Percentiles rank a stretch among this genome's conserved stretches.
phyloP scores from a whole-genome alignment of 129 eudicot species.

The Saussurea involucrata region DNA sequence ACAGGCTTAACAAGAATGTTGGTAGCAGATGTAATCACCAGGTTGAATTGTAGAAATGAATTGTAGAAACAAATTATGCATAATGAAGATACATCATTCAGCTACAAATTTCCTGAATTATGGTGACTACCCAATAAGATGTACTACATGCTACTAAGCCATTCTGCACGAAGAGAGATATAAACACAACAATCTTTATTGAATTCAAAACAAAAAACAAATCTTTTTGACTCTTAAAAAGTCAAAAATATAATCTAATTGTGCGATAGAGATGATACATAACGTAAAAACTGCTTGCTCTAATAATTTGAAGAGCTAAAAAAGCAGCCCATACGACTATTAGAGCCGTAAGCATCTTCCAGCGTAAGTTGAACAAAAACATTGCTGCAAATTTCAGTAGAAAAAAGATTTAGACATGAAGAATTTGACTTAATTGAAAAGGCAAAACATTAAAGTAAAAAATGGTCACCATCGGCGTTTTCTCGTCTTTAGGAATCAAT shows the following conservation, averaged over 20 bases:
- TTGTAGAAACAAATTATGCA: too few species aligned
- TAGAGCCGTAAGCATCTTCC: too few species aligned
- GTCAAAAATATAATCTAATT: neutral
- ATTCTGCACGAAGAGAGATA: constrained; percentile 50
- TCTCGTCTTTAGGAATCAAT: constrained; percentile 58
- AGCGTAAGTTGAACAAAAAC: too few species aligned
- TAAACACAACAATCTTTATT: too few species aligned
- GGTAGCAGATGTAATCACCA: too few species aligned
- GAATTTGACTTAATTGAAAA: neutral
- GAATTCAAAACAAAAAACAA: neutral
- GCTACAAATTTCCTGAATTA: constrained; percentile 63
- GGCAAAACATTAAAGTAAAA: neutral
- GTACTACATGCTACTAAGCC: constrained; percentile 50
- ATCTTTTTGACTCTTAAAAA: neutral
- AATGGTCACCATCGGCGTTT: constrained; percentile 59
- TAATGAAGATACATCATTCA: neutral
- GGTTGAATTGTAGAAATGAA: too few species aligned
- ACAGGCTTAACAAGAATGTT: neutral
- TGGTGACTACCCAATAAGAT: constrained; percentile 74
- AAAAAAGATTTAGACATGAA: neutral
- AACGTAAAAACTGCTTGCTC: constrained; percentile 43
- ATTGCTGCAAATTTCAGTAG: constrained; percentile 47
- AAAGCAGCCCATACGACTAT: constrained; percentile 71
- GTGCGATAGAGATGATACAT: neutral
- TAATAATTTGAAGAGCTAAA: constrained; percentile 68